Conservation (phyloP, 2,329 filamentous ascomycete genomes). For the Colletotrichum chlorophyti region DNA sequence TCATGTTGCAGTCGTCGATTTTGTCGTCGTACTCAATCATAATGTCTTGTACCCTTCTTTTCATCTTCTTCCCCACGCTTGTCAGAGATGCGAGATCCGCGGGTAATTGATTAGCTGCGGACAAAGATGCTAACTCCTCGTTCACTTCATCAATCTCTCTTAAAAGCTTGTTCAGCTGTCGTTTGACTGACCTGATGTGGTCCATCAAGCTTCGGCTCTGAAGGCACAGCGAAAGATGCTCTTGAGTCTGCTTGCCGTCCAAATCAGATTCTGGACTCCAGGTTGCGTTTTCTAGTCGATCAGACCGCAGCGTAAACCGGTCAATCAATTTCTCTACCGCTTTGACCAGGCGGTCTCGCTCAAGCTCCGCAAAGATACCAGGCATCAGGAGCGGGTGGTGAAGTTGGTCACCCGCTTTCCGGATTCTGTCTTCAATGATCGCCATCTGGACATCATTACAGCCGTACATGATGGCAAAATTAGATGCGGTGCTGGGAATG, state of each 20-base stretch:
- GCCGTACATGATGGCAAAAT: not conserved
- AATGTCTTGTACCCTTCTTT: conserved; percentile 31
- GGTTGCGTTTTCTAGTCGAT: not conserved
- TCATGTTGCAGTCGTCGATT: conserved; percentile 36
- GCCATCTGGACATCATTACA: conserved; percentile 3
- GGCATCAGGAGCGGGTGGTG: not conserved
- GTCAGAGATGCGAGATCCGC: not conserved
- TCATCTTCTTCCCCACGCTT: not conserved
- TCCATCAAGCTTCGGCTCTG: not conserved
- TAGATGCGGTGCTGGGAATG: not conserved
- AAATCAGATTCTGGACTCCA: not conserved
- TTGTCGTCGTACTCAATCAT: conserved; percentile 36
- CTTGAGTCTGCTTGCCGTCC: not conserved
- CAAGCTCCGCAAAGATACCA: conserved; percentile 4
- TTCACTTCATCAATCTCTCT: not conserved
- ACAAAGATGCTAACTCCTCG: not conserved
- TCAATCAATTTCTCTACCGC: not conserved
- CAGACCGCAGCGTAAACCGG: not conserved
- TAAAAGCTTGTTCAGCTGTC: not conserved
- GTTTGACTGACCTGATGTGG: conserved; percentile 2
- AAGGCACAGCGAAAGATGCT: not conserved
- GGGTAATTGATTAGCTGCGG: no score
- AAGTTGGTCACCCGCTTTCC: not conserved
- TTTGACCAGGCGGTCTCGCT: not conserved
- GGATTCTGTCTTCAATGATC: not conserved